These are phyloP conservation scores for Russula sp. DNA, from an alignment of 768 basidiomycete genomes.

Conservation along the genomic window DNA sequence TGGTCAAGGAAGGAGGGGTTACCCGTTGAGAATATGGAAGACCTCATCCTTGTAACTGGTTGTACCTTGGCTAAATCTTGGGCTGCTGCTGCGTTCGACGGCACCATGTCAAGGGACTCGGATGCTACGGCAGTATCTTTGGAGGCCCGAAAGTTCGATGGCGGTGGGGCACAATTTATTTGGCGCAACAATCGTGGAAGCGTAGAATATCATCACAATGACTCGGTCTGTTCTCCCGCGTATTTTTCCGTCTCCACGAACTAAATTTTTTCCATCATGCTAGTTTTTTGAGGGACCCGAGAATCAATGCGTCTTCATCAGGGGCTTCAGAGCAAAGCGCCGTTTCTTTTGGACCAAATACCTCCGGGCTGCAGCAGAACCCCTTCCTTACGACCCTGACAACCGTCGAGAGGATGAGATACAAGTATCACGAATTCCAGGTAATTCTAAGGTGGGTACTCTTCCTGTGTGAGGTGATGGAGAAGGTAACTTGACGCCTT, in stretches of 20 bases:
- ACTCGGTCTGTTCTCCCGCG: neutral
- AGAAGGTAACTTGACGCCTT: neutral
- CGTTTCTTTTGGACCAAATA: neutral
- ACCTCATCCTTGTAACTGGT: neutral
- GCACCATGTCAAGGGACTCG: neutral
- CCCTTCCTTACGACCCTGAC: constrained; percentile 2
- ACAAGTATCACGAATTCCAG: constrained; percentile 1
- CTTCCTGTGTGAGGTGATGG: neutral
- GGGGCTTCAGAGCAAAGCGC: constrained; percentile 21
- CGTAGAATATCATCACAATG: neutral
- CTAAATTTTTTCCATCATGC: neutral
- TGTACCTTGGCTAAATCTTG: neutral
- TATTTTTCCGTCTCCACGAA: neutral
- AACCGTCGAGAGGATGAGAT: neutral
- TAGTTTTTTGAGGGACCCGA: neutral
- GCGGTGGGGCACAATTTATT: neutral
- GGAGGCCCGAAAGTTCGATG: no score
- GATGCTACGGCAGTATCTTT: neutral
- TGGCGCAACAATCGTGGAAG: neutral
- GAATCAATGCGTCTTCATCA: constrained; percentile 21
- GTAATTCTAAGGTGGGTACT: neutral
- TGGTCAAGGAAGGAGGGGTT: neutral
- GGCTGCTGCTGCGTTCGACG: neutral
- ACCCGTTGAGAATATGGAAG: neutral
- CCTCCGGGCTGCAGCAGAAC: constrained; percentile 7